Evolutionary conservation across 2,329 filamentous ascomycete genomes (phyloP).

Genomic region (Sclerotinia spermophila): DNA sequence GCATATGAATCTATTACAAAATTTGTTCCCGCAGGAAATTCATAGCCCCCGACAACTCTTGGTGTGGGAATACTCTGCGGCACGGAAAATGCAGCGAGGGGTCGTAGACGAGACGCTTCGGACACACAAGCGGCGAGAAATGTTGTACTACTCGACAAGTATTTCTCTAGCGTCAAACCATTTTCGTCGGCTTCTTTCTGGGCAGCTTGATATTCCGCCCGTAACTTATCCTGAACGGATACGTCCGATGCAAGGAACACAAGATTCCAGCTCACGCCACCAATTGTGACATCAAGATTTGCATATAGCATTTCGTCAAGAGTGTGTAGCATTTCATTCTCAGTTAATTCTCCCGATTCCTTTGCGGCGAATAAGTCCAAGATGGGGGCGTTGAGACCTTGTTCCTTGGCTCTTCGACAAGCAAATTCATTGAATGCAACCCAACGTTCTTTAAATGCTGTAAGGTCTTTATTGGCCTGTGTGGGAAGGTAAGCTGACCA

Average conservation of each 20-base stretch:
- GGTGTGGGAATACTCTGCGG: constrained; percentile 41
- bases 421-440: constrained; percentile 37
- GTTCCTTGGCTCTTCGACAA: constrained; percentile 20
- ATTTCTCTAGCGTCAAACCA: constrained; percentile 24
- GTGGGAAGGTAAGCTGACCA: constrained; percentile 35
- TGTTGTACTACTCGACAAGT: constrained; percentile 31
- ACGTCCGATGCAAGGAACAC: constrained; percentile 42
- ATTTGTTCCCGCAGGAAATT: constrained; percentile 40
- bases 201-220: neutral
- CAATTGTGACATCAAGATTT: constrained; percentile 46
- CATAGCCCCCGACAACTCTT: constrained; percentile 38
- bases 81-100: constrained; percentile 39
- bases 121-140: constrained; percentile 39
- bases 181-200: constrained; percentile 4
- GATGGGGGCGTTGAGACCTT: constrained; percentile 1
- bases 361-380: constrained; percentile 27
- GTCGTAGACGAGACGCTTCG: constrained; percentile 37
- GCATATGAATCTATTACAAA: constrained; percentile 44
- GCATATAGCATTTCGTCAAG: constrained; percentile 47
- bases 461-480: constrained; percentile 31
- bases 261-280: constrained; percentile 43
- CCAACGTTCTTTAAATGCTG: constrained; percentile 37
- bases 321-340: constrained; percentile 41
- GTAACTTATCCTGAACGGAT: constrained; percentile 31
- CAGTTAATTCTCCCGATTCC: constrained; percentile 27